phyloP scores from a whole-genome alignment of 73 alveolate genomes.

The Paramecium sonneborni region DNA sequence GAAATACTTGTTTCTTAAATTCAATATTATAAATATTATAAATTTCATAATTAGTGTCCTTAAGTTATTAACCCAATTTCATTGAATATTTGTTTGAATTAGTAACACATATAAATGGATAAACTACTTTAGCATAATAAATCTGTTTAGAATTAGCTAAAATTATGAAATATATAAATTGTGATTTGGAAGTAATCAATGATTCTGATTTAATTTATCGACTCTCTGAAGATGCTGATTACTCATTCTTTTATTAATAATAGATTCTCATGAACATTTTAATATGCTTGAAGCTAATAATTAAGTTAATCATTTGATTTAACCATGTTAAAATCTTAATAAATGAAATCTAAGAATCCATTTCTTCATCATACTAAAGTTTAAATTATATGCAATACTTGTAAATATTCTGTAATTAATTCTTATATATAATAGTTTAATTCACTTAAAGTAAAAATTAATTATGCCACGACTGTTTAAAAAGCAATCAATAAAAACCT shows the following conservation, averaged over 20 bases:
- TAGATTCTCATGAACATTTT: slow-evolving; percentile 39
- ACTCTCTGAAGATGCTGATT: background rate
- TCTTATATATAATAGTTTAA: background rate
- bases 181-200: background rate
- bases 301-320: background rate
- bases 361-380: slow-evolving; percentile 8
- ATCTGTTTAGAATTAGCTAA: slow-evolving; percentile 28
- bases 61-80: slow-evolving; percentile 26
- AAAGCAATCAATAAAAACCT: slow-evolving; percentile 9
- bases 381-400: background rate
- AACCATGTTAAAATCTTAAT: background rate
- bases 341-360: background rate
- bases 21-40: slow-evolving; percentile 1
- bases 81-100: slow-evolving; percentile 12
- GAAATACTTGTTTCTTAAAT: slow-evolving; percentile 26
- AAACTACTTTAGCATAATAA: background rate
- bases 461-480: background rate
- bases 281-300: background rate
- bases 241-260: background rate
- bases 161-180: background rate
- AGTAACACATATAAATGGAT: background rate
- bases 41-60: background rate
- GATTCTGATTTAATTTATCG: background rate
- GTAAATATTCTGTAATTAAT: background rate
- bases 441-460: slow-evolving; percentile 1